Percentiles rank a stretch among this genome's conserved stretches.
These are phyloP conservation scores for Dendrobium chrysotoxum DNA, from an alignment of 106 monocot genomes.

Conservation along the genomic window DNA sequence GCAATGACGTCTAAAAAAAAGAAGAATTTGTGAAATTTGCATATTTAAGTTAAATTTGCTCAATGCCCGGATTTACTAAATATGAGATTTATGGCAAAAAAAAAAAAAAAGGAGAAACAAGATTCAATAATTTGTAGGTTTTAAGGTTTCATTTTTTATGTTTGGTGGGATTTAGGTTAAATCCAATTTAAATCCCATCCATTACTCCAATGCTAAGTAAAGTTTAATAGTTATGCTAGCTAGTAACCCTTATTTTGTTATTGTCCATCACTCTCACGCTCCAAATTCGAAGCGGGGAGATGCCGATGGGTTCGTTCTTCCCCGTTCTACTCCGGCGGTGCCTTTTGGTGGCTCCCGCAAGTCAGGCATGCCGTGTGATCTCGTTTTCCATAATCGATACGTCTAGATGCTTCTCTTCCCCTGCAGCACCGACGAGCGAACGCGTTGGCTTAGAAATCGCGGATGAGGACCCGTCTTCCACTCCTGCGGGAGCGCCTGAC, in stretches of 20 bases:
- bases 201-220: too few relatives aligned
- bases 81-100: too few relatives aligned
- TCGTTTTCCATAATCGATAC: slow-evolving; percentile 3
- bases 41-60: too few relatives aligned
- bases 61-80: too few relatives aligned
- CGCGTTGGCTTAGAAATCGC: neutral
- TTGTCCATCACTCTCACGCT: neutral
- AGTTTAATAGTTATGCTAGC: too few relatives aligned
- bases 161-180: too few relatives aligned
- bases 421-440: neutral
- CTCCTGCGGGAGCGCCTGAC: neutral
- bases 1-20: too few relatives aligned
- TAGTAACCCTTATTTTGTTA: neutral
- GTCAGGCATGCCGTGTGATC: neutral
- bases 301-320: slow-evolving; percentile 4
- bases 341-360: neutral
- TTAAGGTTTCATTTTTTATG: too few relatives aligned
- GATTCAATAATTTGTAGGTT: too few relatives aligned
- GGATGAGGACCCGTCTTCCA: neutral
- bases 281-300: neutral
- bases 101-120: too few relatives aligned
- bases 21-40: too few relatives aligned
- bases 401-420: slow-evolving; percentile 12
- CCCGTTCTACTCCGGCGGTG: slow-evolving; percentile 18
- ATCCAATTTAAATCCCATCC: too few relatives aligned